Percentiles rank a stretch among this genome's conserved stretches.
phyloP scores from a whole-genome alignment of 2,329 filamentous ascomycete species.

The Helotiales sp. region DNA sequence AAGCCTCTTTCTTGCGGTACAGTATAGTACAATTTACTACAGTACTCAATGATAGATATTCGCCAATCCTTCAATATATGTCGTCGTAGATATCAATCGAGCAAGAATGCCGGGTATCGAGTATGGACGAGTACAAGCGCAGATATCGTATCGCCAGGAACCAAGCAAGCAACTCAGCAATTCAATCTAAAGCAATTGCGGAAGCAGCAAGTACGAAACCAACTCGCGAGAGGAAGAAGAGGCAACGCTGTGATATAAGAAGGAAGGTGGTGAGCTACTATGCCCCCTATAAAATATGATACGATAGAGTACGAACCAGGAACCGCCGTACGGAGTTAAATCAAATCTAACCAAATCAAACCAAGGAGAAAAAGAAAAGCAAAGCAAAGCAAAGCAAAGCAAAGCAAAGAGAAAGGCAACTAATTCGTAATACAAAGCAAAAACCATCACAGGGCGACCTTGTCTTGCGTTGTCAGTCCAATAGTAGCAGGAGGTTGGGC shows the following conservation, averaged over 20 bases:
- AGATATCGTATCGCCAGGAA: not conserved
- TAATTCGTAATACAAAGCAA: too few species aligned
- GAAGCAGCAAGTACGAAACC: not conserved
- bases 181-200: not conserved
- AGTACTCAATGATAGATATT: not conserved
- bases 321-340: constrained; percentile 4
- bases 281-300: not conserved
- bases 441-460: not conserved
- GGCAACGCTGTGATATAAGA: constrained; percentile 3
- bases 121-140: not conserved
- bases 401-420: not conserved
- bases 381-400: not conserved
- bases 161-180: not conserved
- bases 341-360: too few species aligned
- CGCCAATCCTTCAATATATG: not conserved
- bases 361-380: too few species aligned
- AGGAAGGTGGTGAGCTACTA: not conserved
- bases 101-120: not conserved
- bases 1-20: not conserved
- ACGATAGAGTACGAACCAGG: not conserved
- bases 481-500: constrained; percentile 4
- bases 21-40: not conserved
- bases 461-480: not conserved
- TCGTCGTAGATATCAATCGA: not conserved
- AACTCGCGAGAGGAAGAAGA: not conserved